phyloP scores from a whole-genome alignment of 75 land plant species.

The Sequoia sempervirens region DNA sequence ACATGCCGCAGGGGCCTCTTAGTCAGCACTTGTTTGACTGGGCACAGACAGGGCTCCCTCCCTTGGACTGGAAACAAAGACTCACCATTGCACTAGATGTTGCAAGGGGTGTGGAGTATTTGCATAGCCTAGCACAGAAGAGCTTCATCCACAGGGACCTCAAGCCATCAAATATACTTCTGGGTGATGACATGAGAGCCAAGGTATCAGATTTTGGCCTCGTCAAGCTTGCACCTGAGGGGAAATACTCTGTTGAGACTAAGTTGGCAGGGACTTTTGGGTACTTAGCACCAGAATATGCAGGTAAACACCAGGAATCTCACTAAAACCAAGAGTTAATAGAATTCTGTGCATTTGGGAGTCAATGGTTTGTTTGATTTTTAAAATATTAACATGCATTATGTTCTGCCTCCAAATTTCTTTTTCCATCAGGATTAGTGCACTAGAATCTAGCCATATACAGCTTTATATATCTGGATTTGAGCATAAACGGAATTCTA shows the following conservation, averaged over 20 bases:
- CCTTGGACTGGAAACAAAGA: slow-evolving; percentile 67
- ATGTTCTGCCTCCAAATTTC: background rate
- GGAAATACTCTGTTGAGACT: slow-evolving; percentile 60
- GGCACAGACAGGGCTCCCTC: slow-evolving; percentile 38
- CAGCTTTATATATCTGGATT: background rate
- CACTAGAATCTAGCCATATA: background rate
- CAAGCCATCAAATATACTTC: slow-evolving; percentile 50
- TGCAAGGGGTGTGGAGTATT: slow-evolving; percentile 63
- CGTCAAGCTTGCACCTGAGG: slow-evolving; percentile 77
- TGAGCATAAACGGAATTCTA: background rate
- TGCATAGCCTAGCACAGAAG: slow-evolving; percentile 50
- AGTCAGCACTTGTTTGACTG: slow-evolving; percentile 53
- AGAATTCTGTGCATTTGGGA: background rate
- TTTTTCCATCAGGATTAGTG: background rate
- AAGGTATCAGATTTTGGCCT: slow-evolving; percentile 89
- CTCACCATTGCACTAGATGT: slow-evolving; percentile 76
- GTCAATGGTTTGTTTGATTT: background rate
- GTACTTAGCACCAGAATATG: slow-evolving; percentile 85
- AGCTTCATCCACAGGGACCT: slow-evolving; percentile 64
- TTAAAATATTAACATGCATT: background rate
- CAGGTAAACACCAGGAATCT: slow-evolving; percentile 37
- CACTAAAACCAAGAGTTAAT: background rate
- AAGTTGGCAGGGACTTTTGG: slow-evolving; percentile 88
- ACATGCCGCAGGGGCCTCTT: slow-evolving; percentile 55
- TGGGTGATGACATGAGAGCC: slow-evolving; percentile 54